phyloP scores from a whole-genome alignment of 768 basidiomycete genomes.

The Lentinus tigrinus region DNA sequence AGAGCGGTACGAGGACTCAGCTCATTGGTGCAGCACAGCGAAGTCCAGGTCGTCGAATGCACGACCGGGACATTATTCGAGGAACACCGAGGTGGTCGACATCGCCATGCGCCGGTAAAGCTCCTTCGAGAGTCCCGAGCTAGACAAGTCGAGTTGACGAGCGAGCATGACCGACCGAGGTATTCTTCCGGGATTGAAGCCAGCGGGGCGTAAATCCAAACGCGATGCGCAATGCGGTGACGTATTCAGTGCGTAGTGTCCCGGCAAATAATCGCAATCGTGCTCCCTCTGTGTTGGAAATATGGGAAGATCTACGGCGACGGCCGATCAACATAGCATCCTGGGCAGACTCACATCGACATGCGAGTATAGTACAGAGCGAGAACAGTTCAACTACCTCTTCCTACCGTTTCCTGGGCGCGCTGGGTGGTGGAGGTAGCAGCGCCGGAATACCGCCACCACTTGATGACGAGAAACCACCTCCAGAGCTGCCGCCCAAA shows the following conservation, averaged over 20 bases:
- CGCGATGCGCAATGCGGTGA: not conserved
- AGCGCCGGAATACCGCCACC: constrained; percentile 55
- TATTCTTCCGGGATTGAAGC: constrained; percentile 8
- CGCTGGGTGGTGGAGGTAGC: constrained; percentile 82
- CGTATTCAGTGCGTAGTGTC: not conserved
- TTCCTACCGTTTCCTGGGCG: constrained; percentile 44
- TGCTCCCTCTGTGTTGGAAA: not conserved
- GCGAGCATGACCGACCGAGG: not conserved
- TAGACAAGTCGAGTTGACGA: not conserved
- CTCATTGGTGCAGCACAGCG: too few species aligned
- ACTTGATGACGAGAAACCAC: constrained; percentile 9
- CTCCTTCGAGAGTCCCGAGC: not conserved
- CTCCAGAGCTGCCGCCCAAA: constrained; percentile 20
- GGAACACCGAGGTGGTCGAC: not conserved
- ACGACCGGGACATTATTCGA: not conserved
- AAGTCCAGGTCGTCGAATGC: too few species aligned
- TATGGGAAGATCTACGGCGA: not conserved
- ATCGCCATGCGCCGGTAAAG: not conserved
- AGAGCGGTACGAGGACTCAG: too few species aligned
- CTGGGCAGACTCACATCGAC: not conserved
- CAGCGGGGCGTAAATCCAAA: not conserved
- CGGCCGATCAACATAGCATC: not conserved
- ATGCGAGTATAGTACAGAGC: constrained; percentile 1
- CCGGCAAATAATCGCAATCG: not conserved
- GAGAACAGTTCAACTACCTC: not conserved